These are phyloP conservation scores for Paradendryphiella salina DNA, from an alignment of 2,329 filamentous ascomycete species.

Conservation along the genomic window DNA sequence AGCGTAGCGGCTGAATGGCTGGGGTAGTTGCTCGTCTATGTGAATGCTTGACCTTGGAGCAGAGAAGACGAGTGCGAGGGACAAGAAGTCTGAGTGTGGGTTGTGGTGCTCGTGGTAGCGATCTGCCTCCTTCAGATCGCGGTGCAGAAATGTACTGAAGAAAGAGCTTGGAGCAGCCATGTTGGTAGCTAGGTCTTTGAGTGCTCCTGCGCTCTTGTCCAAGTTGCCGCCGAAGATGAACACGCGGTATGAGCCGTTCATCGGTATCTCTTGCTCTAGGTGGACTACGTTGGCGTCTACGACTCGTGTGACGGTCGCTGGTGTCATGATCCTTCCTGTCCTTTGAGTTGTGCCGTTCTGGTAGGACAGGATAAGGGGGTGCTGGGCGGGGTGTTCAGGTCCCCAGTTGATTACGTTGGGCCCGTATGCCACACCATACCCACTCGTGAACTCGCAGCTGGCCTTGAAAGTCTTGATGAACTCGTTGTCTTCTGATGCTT, in stretches of 20 bases:
- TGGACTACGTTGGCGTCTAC: slow-evolving; percentile 88
- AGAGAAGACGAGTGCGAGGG: slow-evolving; percentile 75
- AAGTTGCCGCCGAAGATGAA: slow-evolving; percentile 82
- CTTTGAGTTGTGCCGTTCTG: slow-evolving; percentile 60
- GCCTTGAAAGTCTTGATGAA: slow-evolving; percentile 92
- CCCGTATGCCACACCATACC: slow-evolving; percentile 85
- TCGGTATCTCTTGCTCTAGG: slow-evolving; percentile 83
- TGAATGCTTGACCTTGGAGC: slow-evolving; percentile 69
- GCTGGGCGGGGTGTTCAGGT: slow-evolving; percentile 69
- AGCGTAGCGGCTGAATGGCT: slow-evolving; percentile 71
- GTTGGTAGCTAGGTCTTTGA: slow-evolving; percentile 69
- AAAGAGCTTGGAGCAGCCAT: slow-evolving; percentile 71
- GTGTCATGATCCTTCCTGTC: slow-evolving; percentile 75
- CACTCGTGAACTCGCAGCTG: slow-evolving; percentile 87
- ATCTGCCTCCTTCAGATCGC: slow-evolving; percentile 57
- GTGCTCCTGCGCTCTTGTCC: slow-evolving; percentile 60
- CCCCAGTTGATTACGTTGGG: slow-evolving; percentile 86
- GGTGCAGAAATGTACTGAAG: slow-evolving; percentile 66
- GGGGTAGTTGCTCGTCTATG: slow-evolving; percentile 70
- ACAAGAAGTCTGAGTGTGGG: slow-evolving; percentile 82
- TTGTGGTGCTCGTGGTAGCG: slow-evolving; percentile 78
- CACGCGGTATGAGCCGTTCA: slow-evolving; percentile 85
- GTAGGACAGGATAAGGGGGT: slow-evolving; percentile 67
- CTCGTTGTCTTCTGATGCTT: slow-evolving; percentile 62
- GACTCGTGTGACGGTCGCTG: slow-evolving; percentile 81